Conservation (phyloP, 164 flowering plant genomes). For the Dillenia turbinata region DNA sequence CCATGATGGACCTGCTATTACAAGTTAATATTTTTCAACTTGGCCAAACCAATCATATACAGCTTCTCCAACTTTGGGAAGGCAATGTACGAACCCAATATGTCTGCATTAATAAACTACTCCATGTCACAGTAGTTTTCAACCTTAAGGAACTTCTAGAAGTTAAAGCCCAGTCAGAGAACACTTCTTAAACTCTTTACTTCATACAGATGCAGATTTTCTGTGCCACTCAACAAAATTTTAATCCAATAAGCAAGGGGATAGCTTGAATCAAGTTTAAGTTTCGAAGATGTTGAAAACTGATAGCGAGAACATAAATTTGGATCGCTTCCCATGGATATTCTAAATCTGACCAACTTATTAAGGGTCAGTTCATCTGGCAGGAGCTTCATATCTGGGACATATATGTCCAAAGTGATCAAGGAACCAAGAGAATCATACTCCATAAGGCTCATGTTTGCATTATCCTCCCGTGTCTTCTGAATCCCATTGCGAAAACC, state of each 20-base stretch:
- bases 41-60: not conserved
- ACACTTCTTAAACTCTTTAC: constrained; percentile 1
- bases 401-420: not conserved
- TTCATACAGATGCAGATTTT: constrained; percentile 1
- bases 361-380: not conserved
- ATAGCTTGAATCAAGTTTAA: not conserved
- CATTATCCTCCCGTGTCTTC: not conserved
- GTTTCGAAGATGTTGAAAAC: not conserved
- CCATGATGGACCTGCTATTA: not conserved
- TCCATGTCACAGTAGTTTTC: not conserved
- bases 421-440: constrained; percentile 1
- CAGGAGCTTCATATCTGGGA: constrained; percentile 9
- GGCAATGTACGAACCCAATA: not conserved
- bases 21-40: constrained; percentile 9
- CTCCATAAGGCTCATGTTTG: constrained; percentile 16
- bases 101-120: not conserved
- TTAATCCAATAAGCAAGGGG: not conserved
- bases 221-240: constrained; percentile 2
- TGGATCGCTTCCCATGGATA: not conserved
- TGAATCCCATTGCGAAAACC: constrained; percentile 6
- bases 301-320: too few species aligned
- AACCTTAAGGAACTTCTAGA: constrained; percentile 8
- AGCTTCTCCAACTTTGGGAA: constrained; percentile 11
- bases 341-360: constrained; percentile 4
- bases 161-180: not conserved